Evolutionary conservation across 1,284 basidiomycete genomes (phyloP), one percentile per base, ranked within the genome.

Genomic region (Cutaneotrichosporon spelunceum): DNA sequence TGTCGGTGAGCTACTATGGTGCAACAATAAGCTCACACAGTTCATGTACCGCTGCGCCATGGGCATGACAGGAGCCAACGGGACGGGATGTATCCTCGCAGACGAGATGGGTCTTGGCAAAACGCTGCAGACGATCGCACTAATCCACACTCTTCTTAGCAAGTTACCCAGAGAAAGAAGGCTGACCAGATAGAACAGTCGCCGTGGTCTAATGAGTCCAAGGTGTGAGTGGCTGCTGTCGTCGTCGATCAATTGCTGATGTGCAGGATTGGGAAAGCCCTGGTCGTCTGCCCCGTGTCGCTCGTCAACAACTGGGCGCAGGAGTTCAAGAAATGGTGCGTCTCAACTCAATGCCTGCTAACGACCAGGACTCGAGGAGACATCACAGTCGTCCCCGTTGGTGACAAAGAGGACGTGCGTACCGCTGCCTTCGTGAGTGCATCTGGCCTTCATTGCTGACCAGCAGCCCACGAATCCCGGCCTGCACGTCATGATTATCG

Each of bases 91-190:
- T 70, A 98, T 99, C 65, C 83, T 99, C 29, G 96, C 95, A 1
- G 96, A 99, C 77, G 95, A 99, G 64, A 94, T 93, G 92, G 93
- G 93, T 52, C 84, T 96, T 59, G 93, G 93, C 19, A 97, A 97
- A 80, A 96, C 93, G 0, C 79, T 79, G 21, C 79, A 95, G 85
- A 93, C 93, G 0, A 93, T 97, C 54, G 82, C 87, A 13, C 82
- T 97, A 9, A 82, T 94, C 16, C 91, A 91, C 87, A 96, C 91
- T 0, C 81, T 98, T 19, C 83, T 96, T 36, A 90, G 92, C 92
- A 72, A 71, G 85, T 72, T 69, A 16, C 27, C 13, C 36, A 11
- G 7, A 6, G 21, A 11, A 39, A 13, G 39, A 21, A 45, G 56
- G 34, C 72, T 57, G 45, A 48, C 52, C 54, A 24, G 42, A 19